phyloP scores from a whole-genome alignment of 164 flowering plant genomes.

The Vitis rupestris region DNA sequence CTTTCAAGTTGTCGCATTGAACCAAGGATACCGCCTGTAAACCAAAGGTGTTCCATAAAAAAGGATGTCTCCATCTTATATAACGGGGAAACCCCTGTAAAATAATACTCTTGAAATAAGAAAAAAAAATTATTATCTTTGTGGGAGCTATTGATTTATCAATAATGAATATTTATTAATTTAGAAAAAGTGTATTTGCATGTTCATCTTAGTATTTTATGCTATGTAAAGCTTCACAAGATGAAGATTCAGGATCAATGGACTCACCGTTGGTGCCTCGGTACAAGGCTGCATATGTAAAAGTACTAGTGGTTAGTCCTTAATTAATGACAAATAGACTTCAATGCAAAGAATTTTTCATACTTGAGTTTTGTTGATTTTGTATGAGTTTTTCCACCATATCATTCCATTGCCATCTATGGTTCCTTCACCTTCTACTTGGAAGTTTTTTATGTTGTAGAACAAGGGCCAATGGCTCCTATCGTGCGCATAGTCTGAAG shows the following conservation, averaged over 20 bases:
- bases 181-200: too few species aligned
- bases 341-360: background rate
- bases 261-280: slow-evolving; percentile 33
- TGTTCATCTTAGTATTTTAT: too few species aligned
- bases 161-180: too few species aligned
- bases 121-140: background rate
- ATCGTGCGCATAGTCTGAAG: slow-evolving; percentile 26
- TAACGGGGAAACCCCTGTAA: too few species aligned
- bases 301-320: background rate
- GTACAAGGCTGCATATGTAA: slow-evolving; percentile 27
- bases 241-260: too few species aligned
- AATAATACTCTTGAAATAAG: background rate
- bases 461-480: slow-evolving; percentile 40
- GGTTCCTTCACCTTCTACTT: slow-evolving; percentile 52
- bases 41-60: too few species aligned
- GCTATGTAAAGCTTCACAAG: too few species aligned
- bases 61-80: too few species aligned
- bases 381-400: slow-evolving; percentile 48
- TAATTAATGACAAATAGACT: too few species aligned
- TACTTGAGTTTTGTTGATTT: slow-evolving; percentile 27
- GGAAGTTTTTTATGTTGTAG: slow-evolving; percentile 25
- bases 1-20: too few species aligned
- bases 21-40: too few species aligned
- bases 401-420: slow-evolving; percentile 27
- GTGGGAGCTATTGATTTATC: too few species aligned